phyloP scores from a whole-genome alignment of 2,329 filamentous ascomycete species.

The Cladophialophora carrionii region DNA sequence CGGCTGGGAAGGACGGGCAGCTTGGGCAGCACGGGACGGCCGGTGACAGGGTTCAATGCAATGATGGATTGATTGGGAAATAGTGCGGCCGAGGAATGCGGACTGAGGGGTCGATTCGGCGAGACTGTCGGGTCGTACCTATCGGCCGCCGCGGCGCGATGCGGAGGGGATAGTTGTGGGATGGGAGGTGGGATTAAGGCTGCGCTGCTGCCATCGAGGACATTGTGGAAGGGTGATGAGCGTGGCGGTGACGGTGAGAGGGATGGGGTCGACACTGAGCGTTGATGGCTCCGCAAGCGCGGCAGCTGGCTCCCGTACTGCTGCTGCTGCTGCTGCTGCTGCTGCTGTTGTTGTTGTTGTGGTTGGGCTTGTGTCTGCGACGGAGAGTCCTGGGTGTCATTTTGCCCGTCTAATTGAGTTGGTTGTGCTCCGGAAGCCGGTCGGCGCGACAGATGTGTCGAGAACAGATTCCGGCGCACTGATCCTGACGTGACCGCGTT shows the following conservation, averaged over 20 bases:
- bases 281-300: slow-evolving; percentile 21
- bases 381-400: slow-evolving; percentile 13
- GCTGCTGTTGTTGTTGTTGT: slow-evolving; percentile 14
- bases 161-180: slow-evolving; percentile 22
- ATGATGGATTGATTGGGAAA: slow-evolving; percentile 36
- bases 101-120: slow-evolving; percentile 33
- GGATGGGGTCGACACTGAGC: slow-evolving; percentile 28
- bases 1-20: slow-evolving; percentile 49
- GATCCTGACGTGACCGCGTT: slow-evolving; percentile 37
- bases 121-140: slow-evolving; percentile 34
- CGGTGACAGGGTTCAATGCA: slow-evolving; percentile 36
- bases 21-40: slow-evolving; percentile 34
- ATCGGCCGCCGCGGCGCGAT: slow-evolving; percentile 18
- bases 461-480: slow-evolving; percentile 52
- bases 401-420: slow-evolving; percentile 18
- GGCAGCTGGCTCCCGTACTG: slow-evolving; percentile 10
- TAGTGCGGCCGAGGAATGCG: slow-evolving; percentile 28
- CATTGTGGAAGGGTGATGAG: slow-evolving; percentile 18
- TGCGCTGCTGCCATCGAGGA: slow-evolving; percentile 10
- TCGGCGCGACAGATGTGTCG: slow-evolving; percentile 49
- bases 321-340: slow-evolving; percentile 5
- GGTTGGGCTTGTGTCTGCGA: slow-evolving; percentile 9
- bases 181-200: slow-evolving; percentile 13
- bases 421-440: slow-evolving; percentile 40
- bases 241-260: slow-evolving; percentile 31